Evolutionary conservation across 371 early-diverging fungal genomes (phyloP).

Genomic region (Actinomortierella wolfii): DNA sequence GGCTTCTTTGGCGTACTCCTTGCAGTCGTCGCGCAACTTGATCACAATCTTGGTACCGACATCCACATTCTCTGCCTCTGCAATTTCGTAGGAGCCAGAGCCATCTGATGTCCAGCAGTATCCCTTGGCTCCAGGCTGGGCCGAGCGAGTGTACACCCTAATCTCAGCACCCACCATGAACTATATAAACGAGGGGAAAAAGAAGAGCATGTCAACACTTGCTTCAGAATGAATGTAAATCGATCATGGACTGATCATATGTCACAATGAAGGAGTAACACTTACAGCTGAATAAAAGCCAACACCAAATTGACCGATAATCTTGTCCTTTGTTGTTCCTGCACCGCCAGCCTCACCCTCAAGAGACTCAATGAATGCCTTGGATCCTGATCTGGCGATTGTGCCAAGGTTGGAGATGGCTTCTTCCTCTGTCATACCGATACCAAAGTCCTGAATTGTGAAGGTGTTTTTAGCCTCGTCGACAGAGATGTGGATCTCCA

Average conservation of each 20-base stretch:
- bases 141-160: conserved; percentile 81
- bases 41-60: conserved; percentile 96
- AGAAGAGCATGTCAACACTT: no score
- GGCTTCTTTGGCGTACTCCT: conserved; percentile 79
- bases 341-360: conserved; percentile 60
- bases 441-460: conserved; percentile 93
- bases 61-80: conserved; percentile 75
- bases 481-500: conserved; percentile 81
- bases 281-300: conserved; percentile 83
- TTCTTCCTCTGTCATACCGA: conserved; percentile 98
- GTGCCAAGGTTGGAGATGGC: conserved; percentile 93
- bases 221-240: no score
- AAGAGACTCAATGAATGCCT: conserved; percentile 86
- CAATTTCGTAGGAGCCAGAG: conserved; percentile 75
- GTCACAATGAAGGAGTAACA: conserved; percentile 23
- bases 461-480: conserved; percentile 79
- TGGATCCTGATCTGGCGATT: conserved; percentile 94
- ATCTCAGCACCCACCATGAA: conserved; percentile 89
- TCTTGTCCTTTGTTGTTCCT: conserved; percentile 65
- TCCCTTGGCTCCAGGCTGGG: conserved; percentile 72
- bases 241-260: conserved; percentile 31
- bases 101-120: conserved; percentile 88
- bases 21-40: conserved; percentile 89
- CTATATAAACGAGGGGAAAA: conserved; percentile 21
- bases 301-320: conserved; percentile 99